Base-by-base conservation (phyloP, 768 basidiomycete genomes). In the Trametes elegans region DNA sequence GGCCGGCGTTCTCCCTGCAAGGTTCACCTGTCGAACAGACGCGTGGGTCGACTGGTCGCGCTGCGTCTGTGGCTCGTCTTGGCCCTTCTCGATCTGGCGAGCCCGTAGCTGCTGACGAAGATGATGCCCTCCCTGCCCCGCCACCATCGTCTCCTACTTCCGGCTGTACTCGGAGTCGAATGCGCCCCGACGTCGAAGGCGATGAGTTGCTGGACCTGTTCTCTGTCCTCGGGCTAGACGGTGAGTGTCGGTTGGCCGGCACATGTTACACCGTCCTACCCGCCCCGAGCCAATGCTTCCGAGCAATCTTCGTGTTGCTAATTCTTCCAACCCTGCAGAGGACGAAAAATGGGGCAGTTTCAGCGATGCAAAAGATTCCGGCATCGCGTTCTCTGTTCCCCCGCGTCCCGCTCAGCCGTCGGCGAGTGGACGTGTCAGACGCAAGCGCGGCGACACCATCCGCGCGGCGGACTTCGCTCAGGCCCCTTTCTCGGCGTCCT, bases 361-460 rank as follows among this genome's bases (percentile, higher is more conserved):
- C 24, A 21, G n/a, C 13, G 41, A 42, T 13, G 55, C 32, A 14
- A 48, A 60, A 29, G 58, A 60, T 35, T 64, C 60, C 2, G 60
- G 60, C 26, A 27, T 61, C 5, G 52, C 44, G 3, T 57, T 51
- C 50, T 21, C 51, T 4, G 13, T 18, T 7, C 45, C 3, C 13
- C 14, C 42, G 34, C 55, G 7, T 26, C 29, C 27, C 7, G 28
- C 14, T 38, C 57, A n/a, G 4, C 42, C 48, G 14, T 23, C 41
- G 18, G 44, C 27, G 23, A 35, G 31, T 26, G 34, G 32, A 43
- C 36, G 50, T 7, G 29, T 28, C 7, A 23, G 42, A 18, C 57
- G 57, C 42, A 70, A 69, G n/a, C 76, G 80, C 16, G 79, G 73
- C 23, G 78, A 73, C 57, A 82, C 76, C 48, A 82, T 75, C 63